Base-by-base conservation (phyloP, 1,139 yeast genomes). In the Blastobotrys persicus region DNA sequence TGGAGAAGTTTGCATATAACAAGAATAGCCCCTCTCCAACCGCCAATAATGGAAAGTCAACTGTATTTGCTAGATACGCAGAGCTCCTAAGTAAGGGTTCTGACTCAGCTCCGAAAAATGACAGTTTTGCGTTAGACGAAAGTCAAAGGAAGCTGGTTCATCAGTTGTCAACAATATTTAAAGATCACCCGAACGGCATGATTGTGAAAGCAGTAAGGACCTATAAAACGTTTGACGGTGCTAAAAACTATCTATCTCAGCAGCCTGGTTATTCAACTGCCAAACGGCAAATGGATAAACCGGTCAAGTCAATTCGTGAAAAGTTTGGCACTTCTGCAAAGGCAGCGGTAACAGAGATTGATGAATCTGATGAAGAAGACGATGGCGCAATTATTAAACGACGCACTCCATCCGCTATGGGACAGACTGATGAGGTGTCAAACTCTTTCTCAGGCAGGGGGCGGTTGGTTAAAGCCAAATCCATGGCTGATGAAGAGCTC, bases 221-320 rank as follows among this genome's bases (percentile, higher is more conserved):
- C n/a, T 59, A 63, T 42, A 59, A 59, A 38, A 67, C 69, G 13
- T 66, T 59, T 50, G 70, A 69, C 40, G 66, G 58, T 31, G 70
- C 73, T 17, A 62, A 66, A 16, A 59, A 57, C 20, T 68, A 71
- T 70, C 59, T 69, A 39, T 50, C 56, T 6, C 47, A 51, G 26
- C 56, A 56, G 32, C 57, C 53, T 16, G 50, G 46, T 32, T 20
- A 37, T n/a, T 12, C 31, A 33, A 13, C 42, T 11, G 37, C 43
- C n/a, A 65, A 60, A 51, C 57, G 65, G 44, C 66, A 65, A 45
- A 63, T 64, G 3, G 48, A 56, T 17, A 63, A 60, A 44, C 66
- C 68, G 1, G 52, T 59, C 19, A 55, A 56, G 58, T 63, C 71
- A 14, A 69, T 69, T 48, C 62, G 72, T 18, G 68, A 69, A 49